A percentile compares a stretch with the other conserved stretches of the same genome.
phyloP scores from a whole-genome alignment of 257 asterid species.

The Ballota nigra region DNA sequence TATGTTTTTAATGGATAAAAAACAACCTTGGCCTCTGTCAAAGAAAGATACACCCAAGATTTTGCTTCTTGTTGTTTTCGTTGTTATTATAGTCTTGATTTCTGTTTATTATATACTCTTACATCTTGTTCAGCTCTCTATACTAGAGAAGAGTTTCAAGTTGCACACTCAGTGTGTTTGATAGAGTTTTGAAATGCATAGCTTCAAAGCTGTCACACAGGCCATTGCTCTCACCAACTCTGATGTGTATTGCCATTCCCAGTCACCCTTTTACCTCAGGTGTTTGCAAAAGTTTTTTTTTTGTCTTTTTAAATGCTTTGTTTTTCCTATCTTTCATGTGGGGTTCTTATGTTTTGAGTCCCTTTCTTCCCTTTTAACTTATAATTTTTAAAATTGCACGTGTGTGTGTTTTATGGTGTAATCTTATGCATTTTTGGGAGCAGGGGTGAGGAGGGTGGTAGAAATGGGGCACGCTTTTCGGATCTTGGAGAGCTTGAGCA shows the following conservation, averaged over 20 bases:
- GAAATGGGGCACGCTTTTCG: slow-evolving; percentile 48
- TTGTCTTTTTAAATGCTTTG: neutral
- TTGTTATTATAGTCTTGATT: slow-evolving; percentile 4
- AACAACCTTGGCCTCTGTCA: slow-evolving; percentile 29
- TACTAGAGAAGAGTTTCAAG: neutral
- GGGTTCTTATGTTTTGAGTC: neutral
- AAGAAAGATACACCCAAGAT: slow-evolving; percentile 41
- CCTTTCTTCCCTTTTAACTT: neutral
- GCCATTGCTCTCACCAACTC: slow-evolving; percentile 37
- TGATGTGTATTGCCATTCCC: slow-evolving; percentile 54
- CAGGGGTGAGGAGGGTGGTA: slow-evolving; percentile 60
- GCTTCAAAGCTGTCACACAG: slow-evolving; percentile 35
- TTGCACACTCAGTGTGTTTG: slow-evolving; percentile 16
- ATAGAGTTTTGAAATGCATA: slow-evolving; percentile 45
- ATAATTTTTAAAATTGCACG: neutral
- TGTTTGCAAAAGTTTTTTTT: slow-evolving; percentile 17
- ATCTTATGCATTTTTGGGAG: neutral
- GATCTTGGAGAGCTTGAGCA: slow-evolving; percentile 88
- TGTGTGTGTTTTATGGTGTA: neutral
- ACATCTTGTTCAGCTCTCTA: slow-evolving; percentile 10
- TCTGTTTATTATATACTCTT: slow-evolving; percentile 2
- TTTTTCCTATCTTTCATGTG: neutral
- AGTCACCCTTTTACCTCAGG: slow-evolving; percentile 68
- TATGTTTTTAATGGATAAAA: slow-evolving; percentile 29
- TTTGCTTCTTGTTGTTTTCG: slow-evolving; percentile 19